Evolutionary conservation across 2,329 filamentous ascomycete species (phyloP).

Genomic region (Seiridium unicorne): DNA sequence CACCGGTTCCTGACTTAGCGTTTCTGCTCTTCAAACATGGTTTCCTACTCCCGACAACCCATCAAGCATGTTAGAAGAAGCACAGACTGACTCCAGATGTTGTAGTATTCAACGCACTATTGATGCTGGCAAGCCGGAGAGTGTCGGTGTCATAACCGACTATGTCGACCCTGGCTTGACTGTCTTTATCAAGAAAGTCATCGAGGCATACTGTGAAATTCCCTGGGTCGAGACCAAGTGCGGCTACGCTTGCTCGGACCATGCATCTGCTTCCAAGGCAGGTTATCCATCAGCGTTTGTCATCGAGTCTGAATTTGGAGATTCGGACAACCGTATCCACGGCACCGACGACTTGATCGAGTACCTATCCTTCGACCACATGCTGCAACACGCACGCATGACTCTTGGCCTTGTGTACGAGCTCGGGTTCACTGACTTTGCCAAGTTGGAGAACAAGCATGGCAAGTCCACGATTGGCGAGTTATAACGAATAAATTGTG

Average conservation of each 20-base stretch:
- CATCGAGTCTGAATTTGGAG: slow-evolving; percentile 70
- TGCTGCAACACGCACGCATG: slow-evolving; percentile 86
- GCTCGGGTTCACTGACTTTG: slow-evolving; percentile 73
- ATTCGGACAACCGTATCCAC: slow-evolving; percentile 68
- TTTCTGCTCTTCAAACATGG: too few species aligned
- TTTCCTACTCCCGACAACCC: too few species aligned
- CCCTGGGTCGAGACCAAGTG: slow-evolving; percentile 86
- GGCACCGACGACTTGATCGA: slow-evolving; percentile 69
- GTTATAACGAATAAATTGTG: slow-evolving; percentile 24
- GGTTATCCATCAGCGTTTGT: slow-evolving; percentile 76
- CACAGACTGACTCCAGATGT: too few species aligned
- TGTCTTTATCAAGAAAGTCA: slow-evolving; percentile 84
- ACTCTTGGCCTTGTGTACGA: slow-evolving; percentile 83
- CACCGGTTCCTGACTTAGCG: too few species aligned
- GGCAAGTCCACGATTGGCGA: slow-evolving; percentile 25
- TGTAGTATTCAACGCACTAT: slow-evolving; percentile 68
- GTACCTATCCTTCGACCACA: slow-evolving; percentile 79
- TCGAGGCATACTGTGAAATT: slow-evolving; percentile 85
- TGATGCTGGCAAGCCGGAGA: slow-evolving; percentile 78
- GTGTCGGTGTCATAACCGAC: slow-evolving; percentile 89
- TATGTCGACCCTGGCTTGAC: slow-evolving; percentile 83
- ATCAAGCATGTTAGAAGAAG: too few species aligned
- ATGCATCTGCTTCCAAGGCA: slow-evolving; percentile 70
- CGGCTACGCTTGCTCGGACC: slow-evolving; percentile 80
- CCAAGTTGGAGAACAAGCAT: slow-evolving; percentile 34